A percentile compares a stretch with the other conserved stretches of the same genome.
phyloP scores from a whole-genome alignment of 768 basidiomycete species.

The Coprinopsis marcescibilis region DNA sequence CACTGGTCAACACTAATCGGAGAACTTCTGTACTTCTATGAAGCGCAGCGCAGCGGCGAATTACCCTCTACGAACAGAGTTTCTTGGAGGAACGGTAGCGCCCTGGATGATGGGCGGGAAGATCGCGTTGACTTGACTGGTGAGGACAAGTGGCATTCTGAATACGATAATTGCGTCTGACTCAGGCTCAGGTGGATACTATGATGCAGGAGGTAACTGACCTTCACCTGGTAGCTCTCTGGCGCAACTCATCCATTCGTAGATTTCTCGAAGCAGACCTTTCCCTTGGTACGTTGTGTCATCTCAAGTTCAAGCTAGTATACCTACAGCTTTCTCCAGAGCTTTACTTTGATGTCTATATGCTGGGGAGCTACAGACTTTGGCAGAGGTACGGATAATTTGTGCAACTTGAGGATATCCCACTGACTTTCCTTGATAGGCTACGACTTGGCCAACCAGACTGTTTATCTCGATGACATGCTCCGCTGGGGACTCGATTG shows the following conservation, averaged over 20 bases:
- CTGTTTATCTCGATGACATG: constrained; percentile 86
- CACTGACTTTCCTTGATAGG: constrained; percentile 31
- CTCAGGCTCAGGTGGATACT: constrained; percentile 58
- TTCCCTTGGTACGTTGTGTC: constrained; percentile 56
- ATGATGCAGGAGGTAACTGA: constrained; percentile 80
- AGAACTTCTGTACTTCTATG: constrained; percentile 82
- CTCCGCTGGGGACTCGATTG: constrained; percentile 89
- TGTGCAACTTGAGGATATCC: background rate
- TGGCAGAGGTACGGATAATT: constrained; percentile 52
- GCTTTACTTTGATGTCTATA: constrained; percentile 77
- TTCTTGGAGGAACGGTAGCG: constrained; percentile 82
- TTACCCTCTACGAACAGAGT: constrained; percentile 69
- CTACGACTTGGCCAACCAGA: constrained; percentile 83
- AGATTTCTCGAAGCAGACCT: constrained; percentile 90
- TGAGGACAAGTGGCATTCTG: constrained; percentile 11
- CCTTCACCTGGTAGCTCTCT: background rate
- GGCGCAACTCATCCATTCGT: constrained; percentile 10
- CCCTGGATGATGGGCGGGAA: constrained; percentile 70
- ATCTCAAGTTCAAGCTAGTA: background rate
- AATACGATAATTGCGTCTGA: background rate
- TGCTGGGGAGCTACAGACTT: constrained; percentile 89
- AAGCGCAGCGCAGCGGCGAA: constrained; percentile 81
- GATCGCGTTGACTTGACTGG: constrained; percentile 71
- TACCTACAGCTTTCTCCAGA: constrained; percentile 31
- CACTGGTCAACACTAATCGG: constrained; percentile 85